These are phyloP conservation scores for Nicotiana rustica DNA, from an alignment of 305 asterid genomes.

Conservation along the genomic window DNA sequence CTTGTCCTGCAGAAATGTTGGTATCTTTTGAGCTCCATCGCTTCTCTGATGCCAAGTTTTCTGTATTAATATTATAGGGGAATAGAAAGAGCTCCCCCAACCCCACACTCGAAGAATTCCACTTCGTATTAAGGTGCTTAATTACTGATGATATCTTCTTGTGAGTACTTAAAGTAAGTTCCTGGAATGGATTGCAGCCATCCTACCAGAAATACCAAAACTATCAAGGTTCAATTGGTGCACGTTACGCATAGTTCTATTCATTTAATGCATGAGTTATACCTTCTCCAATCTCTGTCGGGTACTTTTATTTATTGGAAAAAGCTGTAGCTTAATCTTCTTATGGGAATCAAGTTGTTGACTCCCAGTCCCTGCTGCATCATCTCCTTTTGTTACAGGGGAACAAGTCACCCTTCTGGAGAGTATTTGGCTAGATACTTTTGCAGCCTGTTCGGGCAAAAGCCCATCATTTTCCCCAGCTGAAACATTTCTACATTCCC, in stretches of 20 bases:
- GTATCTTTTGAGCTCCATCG: constrained; percentile 73
- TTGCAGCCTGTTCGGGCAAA: constrained; percentile 34
- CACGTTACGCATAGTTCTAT: constrained; percentile 17
- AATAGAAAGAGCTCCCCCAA: constrained; percentile 70
- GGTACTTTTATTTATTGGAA: constrained; percentile 65
- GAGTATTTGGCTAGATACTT: constrained; percentile 36
- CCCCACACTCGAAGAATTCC: constrained; percentile 62
- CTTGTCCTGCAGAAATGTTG: constrained; percentile 71
- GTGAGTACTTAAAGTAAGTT: constrained; percentile 71
- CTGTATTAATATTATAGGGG: constrained; percentile 61
- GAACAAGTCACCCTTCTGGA: constrained; percentile 35
- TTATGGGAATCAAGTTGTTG: constrained; percentile 49
- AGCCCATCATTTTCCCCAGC: constrained; percentile 33
- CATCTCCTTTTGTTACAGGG: constrained; percentile 41
- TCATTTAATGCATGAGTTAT: constrained; percentile 32
- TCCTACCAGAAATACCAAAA: constrained; percentile 56
- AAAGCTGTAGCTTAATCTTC: constrained; percentile 86
- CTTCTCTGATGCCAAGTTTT: constrained; percentile 55
- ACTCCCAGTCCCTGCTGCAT: constrained; percentile 48
- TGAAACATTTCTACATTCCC: constrained; percentile 30
- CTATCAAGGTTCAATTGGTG: constrained; percentile 21
- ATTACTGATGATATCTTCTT: constrained; percentile 86
- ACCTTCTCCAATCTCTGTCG: constrained; percentile 80
- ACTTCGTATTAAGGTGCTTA: constrained; percentile 78
- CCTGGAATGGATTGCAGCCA: constrained; percentile 86